phyloP scores from a whole-genome alignment of 257 asterid species.

The Nicotiana obtusifolia region DNA sequence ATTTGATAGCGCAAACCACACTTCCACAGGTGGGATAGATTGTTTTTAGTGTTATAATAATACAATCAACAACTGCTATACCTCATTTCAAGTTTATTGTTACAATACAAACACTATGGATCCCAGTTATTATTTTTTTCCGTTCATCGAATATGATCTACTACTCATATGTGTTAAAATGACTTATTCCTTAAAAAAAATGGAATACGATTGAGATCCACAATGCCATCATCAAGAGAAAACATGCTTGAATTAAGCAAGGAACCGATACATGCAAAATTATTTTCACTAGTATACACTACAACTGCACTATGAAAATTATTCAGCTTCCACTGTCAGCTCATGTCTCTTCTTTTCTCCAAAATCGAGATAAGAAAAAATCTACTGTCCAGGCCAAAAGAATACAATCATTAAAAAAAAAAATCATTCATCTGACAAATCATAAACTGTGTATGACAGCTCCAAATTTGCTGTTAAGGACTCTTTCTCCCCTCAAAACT shows the following conservation, averaged over 20 bases:
- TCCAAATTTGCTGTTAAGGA: conserved; percentile 4
- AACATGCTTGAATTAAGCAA: not conserved
- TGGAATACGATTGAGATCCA: too few relatives aligned
- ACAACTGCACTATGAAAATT: conserved; percentile 6
- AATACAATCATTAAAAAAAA: conserved; percentile 7
- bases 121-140: too few relatives aligned
- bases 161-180: too few relatives aligned
- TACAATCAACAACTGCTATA: too few relatives aligned
- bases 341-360: not conserved
- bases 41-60: too few relatives aligned
- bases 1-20: not conserved
- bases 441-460: not conserved
- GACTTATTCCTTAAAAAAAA: too few relatives aligned
- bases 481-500: conserved; percentile 9
- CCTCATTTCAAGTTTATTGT: not conserved
- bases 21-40: not conserved
- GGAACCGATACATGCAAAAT: conserved; percentile 2
- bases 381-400: not conserved
- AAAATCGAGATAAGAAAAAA: not conserved
- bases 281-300: conserved; percentile 5
- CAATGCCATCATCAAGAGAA: not conserved
- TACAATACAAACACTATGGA: too few relatives aligned
- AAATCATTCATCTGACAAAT: not conserved
- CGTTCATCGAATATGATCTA: too few relatives aligned
- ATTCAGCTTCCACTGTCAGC: not conserved